These are phyloP conservation scores for Tilletiopsis washingtonensis DNA, from an alignment of 1,284 basidiomycete species.

Conservation along the genomic window DNA sequence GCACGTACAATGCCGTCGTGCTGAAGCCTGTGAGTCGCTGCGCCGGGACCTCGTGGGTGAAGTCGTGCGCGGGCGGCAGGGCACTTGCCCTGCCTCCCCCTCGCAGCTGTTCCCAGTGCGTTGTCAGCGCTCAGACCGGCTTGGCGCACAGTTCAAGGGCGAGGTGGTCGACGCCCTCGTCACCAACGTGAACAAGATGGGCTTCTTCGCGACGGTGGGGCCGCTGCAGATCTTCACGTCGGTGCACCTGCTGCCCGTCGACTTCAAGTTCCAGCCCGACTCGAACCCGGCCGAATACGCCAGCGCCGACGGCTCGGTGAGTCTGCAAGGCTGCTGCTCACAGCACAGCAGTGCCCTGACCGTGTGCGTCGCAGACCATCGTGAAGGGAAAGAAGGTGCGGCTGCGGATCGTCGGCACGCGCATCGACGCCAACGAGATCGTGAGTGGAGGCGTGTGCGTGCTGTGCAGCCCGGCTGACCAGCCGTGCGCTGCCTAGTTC, in stretches of 20 bases:
- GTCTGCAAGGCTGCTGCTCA: not conserved
- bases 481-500: slow-evolving; percentile 14
- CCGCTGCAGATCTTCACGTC: slow-evolving; percentile 61
- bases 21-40: slow-evolving; percentile 31
- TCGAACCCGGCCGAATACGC: slow-evolving; percentile 45
- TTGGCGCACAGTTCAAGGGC: slow-evolving; percentile 97
- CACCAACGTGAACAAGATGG: slow-evolving; percentile 96
- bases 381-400: slow-evolving; percentile 87
- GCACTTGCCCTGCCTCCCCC: not conserved
- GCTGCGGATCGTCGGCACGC: slow-evolving; percentile 90
- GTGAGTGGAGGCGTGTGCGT: slow-evolving; percentile 8
- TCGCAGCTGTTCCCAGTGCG: not conserved
- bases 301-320: slow-evolving; percentile 13
- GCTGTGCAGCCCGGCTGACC: not conserved
- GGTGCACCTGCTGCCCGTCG: slow-evolving; percentile 64
- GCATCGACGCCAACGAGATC: slow-evolving; percentile 94
- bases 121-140: no score
- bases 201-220: slow-evolving; percentile 93
- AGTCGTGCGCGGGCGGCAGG: not conserved
- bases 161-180: slow-evolving; percentile 97
- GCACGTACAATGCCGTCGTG: slow-evolving; percentile 42
- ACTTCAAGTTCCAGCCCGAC: slow-evolving; percentile 53
- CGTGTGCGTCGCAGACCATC: slow-evolving; percentile 11
- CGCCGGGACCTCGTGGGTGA: no score
- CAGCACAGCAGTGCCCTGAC: no score